Conservation (phyloP, 257 asterid genomes). For the Hygrophila difformis region DNA sequence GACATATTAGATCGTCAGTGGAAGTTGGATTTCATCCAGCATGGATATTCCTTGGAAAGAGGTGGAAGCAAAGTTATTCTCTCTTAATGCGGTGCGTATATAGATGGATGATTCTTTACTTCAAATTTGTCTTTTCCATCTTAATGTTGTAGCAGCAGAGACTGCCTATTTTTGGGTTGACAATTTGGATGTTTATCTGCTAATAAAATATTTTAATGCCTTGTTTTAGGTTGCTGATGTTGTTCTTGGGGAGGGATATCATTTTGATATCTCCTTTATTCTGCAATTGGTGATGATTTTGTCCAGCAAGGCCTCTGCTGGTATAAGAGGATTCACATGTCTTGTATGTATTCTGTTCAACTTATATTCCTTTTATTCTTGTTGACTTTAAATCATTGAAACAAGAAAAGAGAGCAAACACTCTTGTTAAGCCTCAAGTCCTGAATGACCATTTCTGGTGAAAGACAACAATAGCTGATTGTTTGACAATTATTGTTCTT, state of each 20-base stretch:
- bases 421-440: conserved; percentile 16
- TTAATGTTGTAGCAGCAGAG: conserved; percentile 15
- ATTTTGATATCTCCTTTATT: conserved; percentile 48
- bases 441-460: conserved; percentile 9
- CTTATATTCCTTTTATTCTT: conserved; percentile 11
- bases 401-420: conserved; percentile 12
- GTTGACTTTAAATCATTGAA: conserved; percentile 13
- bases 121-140: conserved; percentile 1
- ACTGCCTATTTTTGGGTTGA: conserved; percentile 13
- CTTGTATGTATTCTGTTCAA: conserved; percentile 41
- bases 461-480: conserved; percentile 1
- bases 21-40: conserved; percentile 46
- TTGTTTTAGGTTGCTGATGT: conserved; percentile 71
- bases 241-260: conserved; percentile 52
- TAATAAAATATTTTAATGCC: conserved; percentile 14
- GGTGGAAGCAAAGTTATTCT: conserved; percentile 67
- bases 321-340: conserved; percentile 57
- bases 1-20: conserved; percentile 48
- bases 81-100: conserved; percentile 68
- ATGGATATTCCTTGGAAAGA: conserved; percentile 65
- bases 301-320: conserved; percentile 51
- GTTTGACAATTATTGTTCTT: conserved; percentile 8
- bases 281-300: conserved; percentile 54
- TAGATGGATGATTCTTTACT: conserved; percentile 8
- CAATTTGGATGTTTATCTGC: conserved; percentile 4